phyloP scores from a whole-genome alignment of 768 basidiomycete species.

The Sistotremastrum niveocremeum region DNA sequence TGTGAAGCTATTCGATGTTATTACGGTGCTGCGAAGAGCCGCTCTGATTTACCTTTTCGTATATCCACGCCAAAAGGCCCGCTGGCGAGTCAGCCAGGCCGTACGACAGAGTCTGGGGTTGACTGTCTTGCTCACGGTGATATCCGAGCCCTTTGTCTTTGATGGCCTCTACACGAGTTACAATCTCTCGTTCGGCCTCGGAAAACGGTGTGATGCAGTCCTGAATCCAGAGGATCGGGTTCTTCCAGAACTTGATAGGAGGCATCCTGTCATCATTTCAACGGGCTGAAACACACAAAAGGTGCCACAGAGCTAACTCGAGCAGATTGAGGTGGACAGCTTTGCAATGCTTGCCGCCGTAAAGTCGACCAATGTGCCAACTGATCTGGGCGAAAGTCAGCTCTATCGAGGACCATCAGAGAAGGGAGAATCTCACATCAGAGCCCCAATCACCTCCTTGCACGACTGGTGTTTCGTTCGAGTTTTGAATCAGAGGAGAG shows the following conservation, averaged over 20 bases:
- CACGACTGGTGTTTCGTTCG: not conserved
- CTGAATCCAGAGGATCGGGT: conserved; percentile 1
- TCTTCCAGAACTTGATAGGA: not conserved
- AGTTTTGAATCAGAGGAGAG: not conserved
- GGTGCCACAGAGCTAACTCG: not conserved
- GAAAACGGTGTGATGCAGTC: not conserved
- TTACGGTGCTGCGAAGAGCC: no score
- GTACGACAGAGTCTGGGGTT: conserved; percentile 4
- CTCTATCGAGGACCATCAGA: no score
- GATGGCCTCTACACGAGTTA: not conserved
- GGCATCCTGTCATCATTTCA: no score
- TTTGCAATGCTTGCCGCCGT: not conserved
- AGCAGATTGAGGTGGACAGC: conserved; percentile 2
- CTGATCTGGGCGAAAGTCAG: not conserved
- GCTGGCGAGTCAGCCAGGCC: conserved; percentile 3
- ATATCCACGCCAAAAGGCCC: conserved; percentile 4
- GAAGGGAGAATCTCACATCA: not conserved
- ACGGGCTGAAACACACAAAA: not conserved
- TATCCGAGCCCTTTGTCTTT: not conserved
- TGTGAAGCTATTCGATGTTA: not conserved
- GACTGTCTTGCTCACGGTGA: not conserved
- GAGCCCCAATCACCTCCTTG: conserved; percentile 5
- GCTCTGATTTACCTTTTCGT: not conserved
- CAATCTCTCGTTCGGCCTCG: not conserved
- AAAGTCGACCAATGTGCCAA: not conserved